Percentiles rank a stretch among this genome's conserved stretches.
These are phyloP conservation scores for Oryza meridionalis DNA, from an alignment of 176 grass and related monocot genomes.

Conservation along the genomic window DNA sequence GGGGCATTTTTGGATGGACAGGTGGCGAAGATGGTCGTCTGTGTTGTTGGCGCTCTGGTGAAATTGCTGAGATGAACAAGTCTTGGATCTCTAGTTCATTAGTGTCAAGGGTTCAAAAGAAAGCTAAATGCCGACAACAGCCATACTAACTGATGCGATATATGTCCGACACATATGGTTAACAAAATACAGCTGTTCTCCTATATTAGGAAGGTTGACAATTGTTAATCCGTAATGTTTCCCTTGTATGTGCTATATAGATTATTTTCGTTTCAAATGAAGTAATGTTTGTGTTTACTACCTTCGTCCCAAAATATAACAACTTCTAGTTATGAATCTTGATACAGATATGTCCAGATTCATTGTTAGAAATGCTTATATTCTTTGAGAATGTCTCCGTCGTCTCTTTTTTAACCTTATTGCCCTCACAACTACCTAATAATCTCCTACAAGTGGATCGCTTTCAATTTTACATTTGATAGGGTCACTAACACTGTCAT, in stretches of 20 bases:
- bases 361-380: no score
- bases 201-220: constrained; percentile 12
- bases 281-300: background rate
- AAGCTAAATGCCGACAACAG: constrained; percentile 48
- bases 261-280: background rate
- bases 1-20: constrained; percentile 89
- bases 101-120: constrained; percentile 58
- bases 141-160: constrained; percentile 60
- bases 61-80: constrained; percentile 42
- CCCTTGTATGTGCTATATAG: background rate
- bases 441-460: background rate
- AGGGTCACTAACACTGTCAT: no score
- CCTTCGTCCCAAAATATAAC: no score
- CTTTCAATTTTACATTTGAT: no score
- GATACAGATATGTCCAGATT: no score
- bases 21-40: constrained; percentile 89
- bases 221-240: background rate
- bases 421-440: background rate
- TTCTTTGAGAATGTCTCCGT: background rate
- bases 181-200: background rate
- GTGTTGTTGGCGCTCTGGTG: constrained; percentile 78
- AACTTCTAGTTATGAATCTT: no score
- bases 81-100: constrained; percentile 77
- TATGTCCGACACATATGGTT: background rate
- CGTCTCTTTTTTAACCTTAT: background rate